Evolutionary conservation across 2,329 filamentous ascomycete species (phyloP).

Genomic region (Phaeosphaeria sp.): DNA sequence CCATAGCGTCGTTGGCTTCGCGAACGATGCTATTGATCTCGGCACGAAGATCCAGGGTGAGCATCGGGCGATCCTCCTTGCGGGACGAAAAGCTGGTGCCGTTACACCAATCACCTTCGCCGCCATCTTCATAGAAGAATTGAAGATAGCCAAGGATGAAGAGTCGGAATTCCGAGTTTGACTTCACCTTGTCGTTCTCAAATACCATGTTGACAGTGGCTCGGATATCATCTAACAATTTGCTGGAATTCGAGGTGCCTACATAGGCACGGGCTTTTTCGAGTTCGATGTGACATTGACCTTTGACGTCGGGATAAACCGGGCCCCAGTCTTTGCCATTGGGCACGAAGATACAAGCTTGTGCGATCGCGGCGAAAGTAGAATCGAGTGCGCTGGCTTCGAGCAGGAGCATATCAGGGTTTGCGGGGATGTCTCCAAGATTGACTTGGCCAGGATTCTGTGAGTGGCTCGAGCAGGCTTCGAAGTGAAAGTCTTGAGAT

Average conservation of each 20-base stretch:
- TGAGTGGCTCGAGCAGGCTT: not conserved
- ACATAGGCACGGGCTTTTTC: not conserved
- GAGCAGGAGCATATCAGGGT: not conserved
- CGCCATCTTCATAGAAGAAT: conserved; percentile 6
- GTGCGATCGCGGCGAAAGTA: not conserved
- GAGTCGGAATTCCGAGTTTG: not conserved
- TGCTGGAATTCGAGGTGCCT: not conserved
- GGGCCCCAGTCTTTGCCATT: not conserved
- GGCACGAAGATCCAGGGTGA: not conserved
- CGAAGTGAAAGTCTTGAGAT: not conserved
- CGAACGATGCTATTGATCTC: conserved; percentile 7
- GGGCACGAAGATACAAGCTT: not conserved
- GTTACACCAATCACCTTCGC: conserved; percentile 3
- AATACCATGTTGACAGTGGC: not conserved
- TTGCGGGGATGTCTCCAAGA: not conserved
- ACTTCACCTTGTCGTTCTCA: not conserved
- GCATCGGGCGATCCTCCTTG: not conserved
- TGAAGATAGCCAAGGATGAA: conserved; percentile 3
- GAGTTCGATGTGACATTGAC: conserved; percentile 1
- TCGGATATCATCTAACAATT: not conserved
- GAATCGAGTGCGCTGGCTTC: not conserved
- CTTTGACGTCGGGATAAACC: not conserved
- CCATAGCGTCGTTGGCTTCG: not conserved
- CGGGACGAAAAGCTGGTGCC: conserved; percentile 1
- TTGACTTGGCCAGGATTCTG: not conserved